Percentiles rank a stretch among this genome's conserved stretches.
Evolutionary conservation across 805 yeast genomes (phyloP).

Genomic region (Schizosaccharomyces lindneri): DNA sequence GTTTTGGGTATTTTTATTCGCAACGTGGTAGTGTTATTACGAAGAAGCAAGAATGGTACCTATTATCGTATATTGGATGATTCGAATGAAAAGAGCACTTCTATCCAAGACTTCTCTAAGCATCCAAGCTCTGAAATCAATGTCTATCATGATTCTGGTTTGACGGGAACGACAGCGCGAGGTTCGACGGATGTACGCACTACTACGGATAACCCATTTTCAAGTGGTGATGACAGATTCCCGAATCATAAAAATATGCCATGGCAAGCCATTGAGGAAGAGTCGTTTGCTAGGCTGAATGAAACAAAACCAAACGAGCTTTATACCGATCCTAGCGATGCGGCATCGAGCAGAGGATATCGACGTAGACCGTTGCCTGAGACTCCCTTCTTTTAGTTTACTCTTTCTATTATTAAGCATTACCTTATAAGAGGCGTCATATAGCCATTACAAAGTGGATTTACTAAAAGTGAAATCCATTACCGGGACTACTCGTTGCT

Average conservation of each 20-base stretch:
- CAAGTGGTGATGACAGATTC: background rate
- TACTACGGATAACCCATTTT: background rate
- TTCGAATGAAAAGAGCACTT: background rate
- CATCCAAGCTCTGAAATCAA: background rate
- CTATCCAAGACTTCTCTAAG: background rate
- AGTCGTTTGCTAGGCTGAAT: background rate
- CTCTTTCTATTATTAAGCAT: too few species aligned
- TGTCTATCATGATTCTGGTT: background rate
- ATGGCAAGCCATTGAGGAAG: background rate
- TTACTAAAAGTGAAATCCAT: too few species aligned
- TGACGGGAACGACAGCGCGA: background rate
- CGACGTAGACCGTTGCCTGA: background rate
- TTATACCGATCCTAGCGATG: background rate
- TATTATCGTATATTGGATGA: background rate
- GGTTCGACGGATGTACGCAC: background rate
- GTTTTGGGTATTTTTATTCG: constrained; percentile 25
- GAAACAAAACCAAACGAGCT: background rate
- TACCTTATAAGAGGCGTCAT: too few species aligned
- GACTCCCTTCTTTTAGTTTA: background rate
- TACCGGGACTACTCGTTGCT: too few species aligned
- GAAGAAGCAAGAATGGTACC: background rate
- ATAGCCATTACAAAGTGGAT: too few species aligned
- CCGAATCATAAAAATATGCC: background rate
- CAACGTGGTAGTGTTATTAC: background rate
- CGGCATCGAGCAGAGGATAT: background rate